Conservation (phyloP, 495 filamentous ascomycete species). For the Tuber melanosporum region DNA sequence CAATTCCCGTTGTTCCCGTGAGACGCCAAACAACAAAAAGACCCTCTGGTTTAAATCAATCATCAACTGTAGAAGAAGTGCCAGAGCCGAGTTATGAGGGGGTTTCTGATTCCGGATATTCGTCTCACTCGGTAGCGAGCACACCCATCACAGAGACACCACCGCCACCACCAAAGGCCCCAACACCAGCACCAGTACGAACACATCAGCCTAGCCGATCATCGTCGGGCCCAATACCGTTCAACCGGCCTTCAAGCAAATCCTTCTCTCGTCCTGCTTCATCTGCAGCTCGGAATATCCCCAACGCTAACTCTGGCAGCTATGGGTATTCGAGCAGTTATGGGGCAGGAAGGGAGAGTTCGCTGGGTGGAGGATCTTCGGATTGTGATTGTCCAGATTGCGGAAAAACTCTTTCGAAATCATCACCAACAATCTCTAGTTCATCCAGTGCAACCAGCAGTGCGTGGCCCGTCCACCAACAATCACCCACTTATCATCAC, state of each 20-base stretch:
- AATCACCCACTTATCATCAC: slow-evolving; percentile 26
- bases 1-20: slow-evolving; percentile 25
- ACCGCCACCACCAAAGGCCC: slow-evolving; percentile 22
- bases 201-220: slow-evolving; percentile 25
- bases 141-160: slow-evolving; percentile 39
- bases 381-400: slow-evolving; percentile 40
- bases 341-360: slow-evolving; percentile 32
- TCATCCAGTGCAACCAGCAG: slow-evolving; percentile 29
- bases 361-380: slow-evolving; percentile 30
- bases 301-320: slow-evolving; percentile 19
- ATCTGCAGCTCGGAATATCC: slow-evolving; percentile 34
- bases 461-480: slow-evolving; percentile 27
- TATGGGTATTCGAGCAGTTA: slow-evolving; percentile 16
- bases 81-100: slow-evolving; percentile 32
- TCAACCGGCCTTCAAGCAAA: slow-evolving; percentile 34
- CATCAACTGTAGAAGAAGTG: slow-evolving; percentile 26
- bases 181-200: slow-evolving; percentile 25
- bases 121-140: slow-evolving; percentile 35
- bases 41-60: slow-evolving; percentile 35
- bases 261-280: slow-evolving; percentile 32
- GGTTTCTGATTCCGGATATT: slow-evolving; percentile 41
- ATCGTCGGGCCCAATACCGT: slow-evolving; percentile 27
- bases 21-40: slow-evolving; percentile 31
- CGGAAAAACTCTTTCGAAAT: slow-evolving; percentile 33
- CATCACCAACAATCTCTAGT: slow-evolving; percentile 20